Conservation (phyloP, 1,284 basidiomycete species). For the Dichomitus squalens region DNA sequence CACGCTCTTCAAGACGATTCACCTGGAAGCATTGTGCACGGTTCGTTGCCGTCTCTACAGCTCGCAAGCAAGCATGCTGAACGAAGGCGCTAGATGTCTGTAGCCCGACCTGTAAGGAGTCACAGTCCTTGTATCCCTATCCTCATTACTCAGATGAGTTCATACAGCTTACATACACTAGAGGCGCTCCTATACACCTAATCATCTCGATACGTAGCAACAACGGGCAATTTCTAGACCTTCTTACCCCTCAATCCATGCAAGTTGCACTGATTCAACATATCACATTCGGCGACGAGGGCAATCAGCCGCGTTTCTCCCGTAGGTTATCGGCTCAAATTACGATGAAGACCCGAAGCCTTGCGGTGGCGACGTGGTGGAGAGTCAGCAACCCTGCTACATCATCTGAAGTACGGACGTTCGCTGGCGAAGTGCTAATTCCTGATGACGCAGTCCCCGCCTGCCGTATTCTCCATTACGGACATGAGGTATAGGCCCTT, state of each 20-base stretch:
- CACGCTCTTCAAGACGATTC: slow-evolving; percentile 43
- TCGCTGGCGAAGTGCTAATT: slow-evolving; percentile 23
- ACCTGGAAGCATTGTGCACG: slow-evolving; percentile 20
- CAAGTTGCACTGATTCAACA: slow-evolving; percentile 20
- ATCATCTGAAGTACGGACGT: background rate
- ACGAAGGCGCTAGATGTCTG: slow-evolving; percentile 18
- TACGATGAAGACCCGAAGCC: slow-evolving; percentile 10
- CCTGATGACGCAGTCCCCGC: slow-evolving; percentile 21
- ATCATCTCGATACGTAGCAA: slow-evolving; percentile 14
- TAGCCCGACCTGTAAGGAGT: slow-evolving; percentile 26
- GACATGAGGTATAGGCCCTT: slow-evolving; percentile 19
- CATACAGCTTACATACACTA: slow-evolving; percentile 26
- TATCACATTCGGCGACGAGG: slow-evolving; percentile 17
- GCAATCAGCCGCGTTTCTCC: slow-evolving; percentile 13
- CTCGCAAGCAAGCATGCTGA: background rate
- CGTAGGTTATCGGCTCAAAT: slow-evolving; percentile 6
- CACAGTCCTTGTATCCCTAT: background rate
- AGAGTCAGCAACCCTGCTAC: background rate
- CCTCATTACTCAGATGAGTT: background rate
- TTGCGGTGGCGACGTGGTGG: slow-evolving; percentile 25
- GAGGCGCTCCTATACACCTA: slow-evolving; percentile 27
- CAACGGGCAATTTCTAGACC: slow-evolving; percentile 27
- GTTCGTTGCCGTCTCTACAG: background rate
- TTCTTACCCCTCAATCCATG: slow-evolving; percentile 19
- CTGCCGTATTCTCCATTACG: slow-evolving; percentile 25